Evolutionary conservation across 1,284 basidiomycete genomes (phyloP).

Genomic region (Rhodotorula glutinis): DNA sequence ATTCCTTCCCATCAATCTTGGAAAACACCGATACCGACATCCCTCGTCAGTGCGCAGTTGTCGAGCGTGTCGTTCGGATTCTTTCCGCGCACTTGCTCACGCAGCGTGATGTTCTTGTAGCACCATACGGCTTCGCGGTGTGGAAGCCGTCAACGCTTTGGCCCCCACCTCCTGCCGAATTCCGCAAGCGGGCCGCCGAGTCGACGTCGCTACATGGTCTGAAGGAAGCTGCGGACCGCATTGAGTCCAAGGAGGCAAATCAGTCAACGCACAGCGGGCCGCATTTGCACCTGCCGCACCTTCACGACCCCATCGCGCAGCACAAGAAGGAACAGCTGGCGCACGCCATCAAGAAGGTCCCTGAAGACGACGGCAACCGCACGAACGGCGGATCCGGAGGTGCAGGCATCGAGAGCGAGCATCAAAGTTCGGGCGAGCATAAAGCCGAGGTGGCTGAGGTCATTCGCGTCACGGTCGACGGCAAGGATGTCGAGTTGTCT

Average conservation of each 20-base stretch:
- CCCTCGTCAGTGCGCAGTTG: conserved; percentile 59
- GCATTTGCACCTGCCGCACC: conserved; percentile 1
- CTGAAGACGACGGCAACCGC: conserved; percentile 9
- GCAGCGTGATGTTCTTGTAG: neutral
- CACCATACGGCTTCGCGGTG: conserved; percentile 40
- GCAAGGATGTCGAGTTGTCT: conserved; percentile 36
- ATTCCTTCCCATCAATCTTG: conserved; percentile 86
- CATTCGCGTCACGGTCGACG: conserved; percentile 38
- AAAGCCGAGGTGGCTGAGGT: conserved; percentile 28
- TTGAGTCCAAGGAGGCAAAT: neutral
- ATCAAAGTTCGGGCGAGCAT: neutral
- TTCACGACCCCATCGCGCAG: conserved; percentile 6
- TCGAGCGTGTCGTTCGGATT: no score
- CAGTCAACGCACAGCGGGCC: neutral
- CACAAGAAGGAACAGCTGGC: conserved; percentile 30
- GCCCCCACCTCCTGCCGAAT: conserved; percentile 76
- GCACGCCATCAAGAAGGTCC: conserved; percentile 19
- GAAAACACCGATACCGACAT: conserved; percentile 72
- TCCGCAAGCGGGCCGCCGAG: conserved; percentile 46
- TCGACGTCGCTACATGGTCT: conserved; percentile 53
- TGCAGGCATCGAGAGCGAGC: neutral
- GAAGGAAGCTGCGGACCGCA: conserved; percentile 51
- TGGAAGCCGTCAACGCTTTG: conserved; percentile 79
- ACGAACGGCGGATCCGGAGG: conserved; percentile 5
- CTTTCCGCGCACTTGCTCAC: neutral